phyloP scores from a whole-genome alignment of 2,329 filamentous ascomycete species.

The Chaetomiaceae sp. region DNA sequence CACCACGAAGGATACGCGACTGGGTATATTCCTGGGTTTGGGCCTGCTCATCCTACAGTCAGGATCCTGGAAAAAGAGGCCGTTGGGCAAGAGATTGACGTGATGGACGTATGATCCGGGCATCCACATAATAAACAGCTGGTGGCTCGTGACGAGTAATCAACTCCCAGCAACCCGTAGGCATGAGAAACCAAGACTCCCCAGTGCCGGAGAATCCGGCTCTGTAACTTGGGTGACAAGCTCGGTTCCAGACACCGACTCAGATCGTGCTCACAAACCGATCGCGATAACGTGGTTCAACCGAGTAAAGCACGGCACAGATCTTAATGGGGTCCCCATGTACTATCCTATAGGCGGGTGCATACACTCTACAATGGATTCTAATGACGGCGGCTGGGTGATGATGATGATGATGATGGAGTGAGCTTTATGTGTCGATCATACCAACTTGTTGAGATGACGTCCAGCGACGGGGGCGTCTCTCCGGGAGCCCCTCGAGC shows the following conservation, averaged over 20 bases:
- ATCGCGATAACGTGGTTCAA: not conserved
- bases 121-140: not conserved
- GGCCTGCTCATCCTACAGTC: not conserved
- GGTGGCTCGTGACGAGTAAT: not conserved
- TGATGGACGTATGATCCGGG: slow-evolving; percentile 2
- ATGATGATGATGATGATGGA: not conserved
- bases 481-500: not conserved
- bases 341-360: too few species aligned
- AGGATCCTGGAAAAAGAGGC: not conserved
- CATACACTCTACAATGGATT: too few species aligned
- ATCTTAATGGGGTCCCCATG: too few species aligned
- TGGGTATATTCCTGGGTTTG: not conserved
- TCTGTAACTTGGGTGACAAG: not conserved
- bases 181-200: not conserved
- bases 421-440: slow-evolving; percentile 3
- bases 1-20: not conserved
- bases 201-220: not conserved
- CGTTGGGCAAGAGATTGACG: not conserved
- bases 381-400: not conserved
- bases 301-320: too few species aligned
- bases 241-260: not conserved
- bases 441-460: not conserved
- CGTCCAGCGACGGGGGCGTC: too few species aligned
- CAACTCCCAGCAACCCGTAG: not conserved
- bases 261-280: not conserved